phyloP scores from a whole-genome alignment of 2,329 filamentous ascomycete species.

The Ascochyta viciae-villosae region DNA sequence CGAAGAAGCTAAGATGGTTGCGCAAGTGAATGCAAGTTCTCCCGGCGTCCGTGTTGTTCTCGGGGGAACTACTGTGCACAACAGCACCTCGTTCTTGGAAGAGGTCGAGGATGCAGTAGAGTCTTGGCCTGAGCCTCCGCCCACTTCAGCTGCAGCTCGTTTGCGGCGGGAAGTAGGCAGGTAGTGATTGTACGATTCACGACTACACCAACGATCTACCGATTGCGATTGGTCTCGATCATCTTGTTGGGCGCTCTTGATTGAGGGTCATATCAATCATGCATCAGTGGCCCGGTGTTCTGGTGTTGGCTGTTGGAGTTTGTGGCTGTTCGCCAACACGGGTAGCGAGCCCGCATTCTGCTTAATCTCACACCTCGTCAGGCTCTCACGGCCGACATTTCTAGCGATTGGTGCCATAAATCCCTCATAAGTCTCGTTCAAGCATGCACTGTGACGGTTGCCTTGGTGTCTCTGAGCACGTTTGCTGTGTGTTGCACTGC shows the following conservation, averaged over 20 bases:
- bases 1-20: slow-evolving; percentile 95
- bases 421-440: slow-evolving; percentile 4
- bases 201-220: neutral
- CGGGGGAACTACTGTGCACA: slow-evolving; percentile 87
- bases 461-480: neutral
- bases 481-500: neutral
- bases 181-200: slow-evolving; percentile 24
- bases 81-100: slow-evolving; percentile 85
- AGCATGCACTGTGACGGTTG: slow-evolving; percentile 5
- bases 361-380: slow-evolving; percentile 12
- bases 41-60: slow-evolving; percentile 89
- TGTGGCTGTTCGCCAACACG: slow-evolving; percentile 11
- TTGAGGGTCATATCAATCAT: neutral
- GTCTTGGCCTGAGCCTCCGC: slow-evolving; percentile 75
- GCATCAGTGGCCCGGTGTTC: slow-evolving; percentile 3
- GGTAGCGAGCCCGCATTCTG: slow-evolving; percentile 9
- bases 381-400: slow-evolving; percentile 7
- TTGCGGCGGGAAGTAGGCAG: slow-evolving; percentile 67
- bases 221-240: neutral
- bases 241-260: neutral
- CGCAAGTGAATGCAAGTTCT: slow-evolving; percentile 90
- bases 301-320: slow-evolving; percentile 7
- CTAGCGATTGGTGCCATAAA: slow-evolving; percentile 15
- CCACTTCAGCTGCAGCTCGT: slow-evolving; percentile 64
- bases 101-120: slow-evolving; percentile 89